Evolutionary conservation across 345 rosid genomes (phyloP), one percentile per base, ranked within the genome.

Genomic region (Lagerstroemia speciosa): DNA sequence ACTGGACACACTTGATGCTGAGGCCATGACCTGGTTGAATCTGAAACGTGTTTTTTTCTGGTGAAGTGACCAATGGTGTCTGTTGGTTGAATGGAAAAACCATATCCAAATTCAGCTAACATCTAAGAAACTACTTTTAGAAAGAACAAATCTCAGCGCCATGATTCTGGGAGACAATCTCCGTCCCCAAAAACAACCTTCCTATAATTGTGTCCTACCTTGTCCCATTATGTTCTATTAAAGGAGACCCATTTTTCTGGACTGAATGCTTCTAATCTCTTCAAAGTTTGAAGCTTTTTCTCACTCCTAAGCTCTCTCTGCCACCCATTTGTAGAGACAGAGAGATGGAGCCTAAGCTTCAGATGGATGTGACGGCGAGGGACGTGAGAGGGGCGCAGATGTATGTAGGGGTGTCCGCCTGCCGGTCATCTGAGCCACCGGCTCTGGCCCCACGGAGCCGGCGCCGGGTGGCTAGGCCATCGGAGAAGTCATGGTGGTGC

Each of bases 401-500:
- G 61, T 26, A 24, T 11, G 31, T 26, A 3, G 61, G 61, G 31
- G 9, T 10, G 17, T 58, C 34, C 34, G 5, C 15, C 16, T 30
- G 14, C 63, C 15, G 63, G 34, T 30, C 33, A 58, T 8, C 19
- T 4, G 34, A 58, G 63, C 63, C 7, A 1, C 33, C 32, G 27
- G 20, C 34, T 10, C 63, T 34, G 20, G 11, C 48, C 0, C 22
- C 9, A 0, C 69, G 20, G 31, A 1, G 38, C 55, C 26, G 33
- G 12, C 8, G 24, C 19, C 33, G 32, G 12, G 74, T 67, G 9
- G 58, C 64, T 55, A 41, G 71, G 4, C 29, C 68, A 3, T 65
- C 66, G 8, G 73, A 72, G 57, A 66, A 64, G 63, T 29, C 62
- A n/a, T 24, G 62, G 31, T 29, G 26, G 89, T 86, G 77, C 16